A percentile compares a stretch with the other conserved stretches of the same genome.
These are phyloP conservation scores for Tetrapisispora nanseiensis DNA, from an alignment of 805 yeast species.

Conservation along the genomic window DNA sequence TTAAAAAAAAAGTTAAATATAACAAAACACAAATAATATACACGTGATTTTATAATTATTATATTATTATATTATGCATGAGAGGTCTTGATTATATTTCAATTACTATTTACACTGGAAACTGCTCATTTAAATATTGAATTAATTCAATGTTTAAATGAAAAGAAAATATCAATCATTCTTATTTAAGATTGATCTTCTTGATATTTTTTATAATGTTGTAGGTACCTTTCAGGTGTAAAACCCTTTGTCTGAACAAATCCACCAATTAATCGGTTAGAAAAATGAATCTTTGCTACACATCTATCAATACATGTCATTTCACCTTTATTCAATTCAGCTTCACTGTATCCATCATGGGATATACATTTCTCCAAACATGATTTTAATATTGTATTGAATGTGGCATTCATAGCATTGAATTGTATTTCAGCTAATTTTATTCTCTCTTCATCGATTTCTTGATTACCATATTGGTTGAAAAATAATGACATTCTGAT, in stretches of 20 bases:
- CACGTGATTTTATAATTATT: too few species aligned
- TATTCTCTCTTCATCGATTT: slow-evolving; percentile 50
- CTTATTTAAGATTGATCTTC: background rate
- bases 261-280: slow-evolving; percentile 55
- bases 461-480: slow-evolving; percentile 34
- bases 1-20: too few species aligned
- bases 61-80: too few species aligned
- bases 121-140: too few species aligned
- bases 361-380: slow-evolving; percentile 76
- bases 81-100: too few species aligned
- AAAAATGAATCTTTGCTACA: slow-evolving; percentile 69
- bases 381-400: slow-evolving; percentile 43
- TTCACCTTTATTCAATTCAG: slow-evolving; percentile 80
- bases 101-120: too few species aligned
- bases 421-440: slow-evolving; percentile 59
- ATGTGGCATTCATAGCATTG: slow-evolving; percentile 50
- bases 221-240: slow-evolving; percentile 38
- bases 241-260: slow-evolving; percentile 36
- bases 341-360: slow-evolving; percentile 68
- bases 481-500: slow-evolving; percentile 67
- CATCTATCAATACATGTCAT: slow-evolving; percentile 76
- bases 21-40: too few species aligned
- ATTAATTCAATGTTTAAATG: too few species aligned
- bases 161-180: background rate
- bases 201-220: slow-evolving; percentile 15